Conservation (phyloP, 1,284 basidiomycete species). For the Sporisorium reilianum region DNA sequence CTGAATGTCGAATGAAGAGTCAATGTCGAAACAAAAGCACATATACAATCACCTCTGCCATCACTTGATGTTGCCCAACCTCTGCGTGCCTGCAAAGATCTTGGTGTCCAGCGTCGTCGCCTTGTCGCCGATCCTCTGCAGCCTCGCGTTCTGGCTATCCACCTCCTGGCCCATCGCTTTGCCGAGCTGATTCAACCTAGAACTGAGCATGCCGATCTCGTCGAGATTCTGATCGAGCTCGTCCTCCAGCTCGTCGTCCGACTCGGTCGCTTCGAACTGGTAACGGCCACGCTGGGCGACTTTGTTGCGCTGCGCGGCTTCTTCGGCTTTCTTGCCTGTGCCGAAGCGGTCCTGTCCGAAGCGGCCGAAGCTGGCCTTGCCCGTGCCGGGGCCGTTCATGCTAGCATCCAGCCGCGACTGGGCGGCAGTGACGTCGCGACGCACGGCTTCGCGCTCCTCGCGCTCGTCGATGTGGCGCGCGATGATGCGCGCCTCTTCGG, state of each 20-base stretch:
- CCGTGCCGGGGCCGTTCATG: constrained; percentile 67
- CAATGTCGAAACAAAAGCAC: background rate
- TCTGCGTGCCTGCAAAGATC: constrained; percentile 65
- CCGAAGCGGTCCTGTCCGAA: constrained; percentile 62
- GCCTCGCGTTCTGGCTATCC: constrained; percentile 63
- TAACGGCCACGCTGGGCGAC: constrained; percentile 81
- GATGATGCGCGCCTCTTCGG: constrained; percentile 88
- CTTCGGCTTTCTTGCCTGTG: constrained; percentile 33
- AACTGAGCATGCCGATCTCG: constrained; percentile 85
- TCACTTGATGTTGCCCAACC: constrained; percentile 62
- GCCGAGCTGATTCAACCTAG: constrained; percentile 85
- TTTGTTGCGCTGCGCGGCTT: constrained; percentile 40
- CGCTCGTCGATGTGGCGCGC: constrained; percentile 90
- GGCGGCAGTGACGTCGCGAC: constrained; percentile 80
- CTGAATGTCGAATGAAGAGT: background rate
- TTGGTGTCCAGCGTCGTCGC: constrained; percentile 63
- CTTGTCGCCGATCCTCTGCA: constrained; percentile 65
- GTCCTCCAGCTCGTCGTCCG: constrained; percentile 87
- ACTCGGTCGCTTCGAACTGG: constrained; percentile 93
- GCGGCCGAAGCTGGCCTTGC: constrained; percentile 49
- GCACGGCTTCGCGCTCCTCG: constrained; percentile 74
- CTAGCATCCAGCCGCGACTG: constrained; percentile 87
- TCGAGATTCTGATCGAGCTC: constrained; percentile 90
- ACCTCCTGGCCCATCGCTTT: constrained; percentile 78
- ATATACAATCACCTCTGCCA: constrained; percentile 3